Evolutionary conservation across 2,329 filamentous ascomycete species (phyloP).

Genomic region (Pseudogymnoascus sp.): DNA sequence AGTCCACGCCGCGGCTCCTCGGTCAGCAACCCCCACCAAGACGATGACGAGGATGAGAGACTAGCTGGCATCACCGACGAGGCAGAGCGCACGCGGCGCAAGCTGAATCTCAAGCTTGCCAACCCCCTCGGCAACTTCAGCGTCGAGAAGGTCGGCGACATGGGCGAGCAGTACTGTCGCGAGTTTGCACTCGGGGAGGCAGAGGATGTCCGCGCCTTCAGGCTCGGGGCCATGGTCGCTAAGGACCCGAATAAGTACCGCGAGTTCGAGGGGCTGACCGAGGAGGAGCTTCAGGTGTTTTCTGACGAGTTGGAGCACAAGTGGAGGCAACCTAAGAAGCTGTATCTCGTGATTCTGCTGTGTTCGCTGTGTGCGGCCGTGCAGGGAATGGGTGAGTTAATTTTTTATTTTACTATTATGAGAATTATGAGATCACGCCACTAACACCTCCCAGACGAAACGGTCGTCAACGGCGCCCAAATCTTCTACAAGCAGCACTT

Average conservation of each 20-base stretch:
- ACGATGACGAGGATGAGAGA: not conserved
- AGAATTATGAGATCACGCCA: slow-evolving; percentile 17
- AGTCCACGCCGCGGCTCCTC: not conserved
- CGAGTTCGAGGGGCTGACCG: slow-evolving; percentile 44
- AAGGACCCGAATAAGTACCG: slow-evolving; percentile 38
- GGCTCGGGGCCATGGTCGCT: slow-evolving; percentile 51
- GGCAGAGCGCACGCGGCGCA: slow-evolving; percentile 27
- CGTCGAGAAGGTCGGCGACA: slow-evolving; percentile 42
- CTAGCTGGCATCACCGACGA: not conserved
- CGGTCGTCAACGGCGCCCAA: slow-evolving; percentile 61
- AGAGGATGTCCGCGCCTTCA: slow-evolving; percentile 50
- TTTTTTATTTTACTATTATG: not conserved
- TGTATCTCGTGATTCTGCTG: slow-evolving; percentile 58
- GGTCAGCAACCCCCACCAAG: not conserved
- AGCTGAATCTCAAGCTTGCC: slow-evolving; percentile 41
- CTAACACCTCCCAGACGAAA: slow-evolving; percentile 43
- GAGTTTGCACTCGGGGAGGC: slow-evolving; percentile 46
- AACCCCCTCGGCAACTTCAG: slow-evolving; percentile 44
- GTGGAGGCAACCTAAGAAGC: slow-evolving; percentile 59
- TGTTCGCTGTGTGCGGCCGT: slow-evolving; percentile 63
- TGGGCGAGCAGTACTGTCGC: slow-evolving; percentile 51
- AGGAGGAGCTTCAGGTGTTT: slow-evolving; percentile 49
- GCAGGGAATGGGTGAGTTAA: slow-evolving; percentile 52
- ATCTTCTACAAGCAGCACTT: slow-evolving; percentile 56
- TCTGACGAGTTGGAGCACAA: slow-evolving; percentile 54